A percentile compares a stretch with the other conserved stretches of the same genome.
phyloP scores from a whole-genome alignment of 164 flowering plant species.

The Liriodendron chinense region DNA sequence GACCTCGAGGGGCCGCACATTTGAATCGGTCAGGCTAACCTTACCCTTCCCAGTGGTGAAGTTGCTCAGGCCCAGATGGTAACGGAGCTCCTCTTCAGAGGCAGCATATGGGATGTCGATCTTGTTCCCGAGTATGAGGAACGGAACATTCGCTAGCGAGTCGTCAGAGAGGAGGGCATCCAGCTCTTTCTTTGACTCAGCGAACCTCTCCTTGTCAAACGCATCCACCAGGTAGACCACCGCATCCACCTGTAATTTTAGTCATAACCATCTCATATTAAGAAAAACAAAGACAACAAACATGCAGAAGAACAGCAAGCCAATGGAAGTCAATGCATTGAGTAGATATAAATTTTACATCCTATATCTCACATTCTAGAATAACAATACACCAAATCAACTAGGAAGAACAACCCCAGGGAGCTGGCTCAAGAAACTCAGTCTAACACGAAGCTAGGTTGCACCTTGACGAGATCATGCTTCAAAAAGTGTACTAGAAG shows the following conservation, averaged over 20 bases:
- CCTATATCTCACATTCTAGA: too few relatives aligned
- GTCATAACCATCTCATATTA: background rate
- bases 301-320: too few relatives aligned
- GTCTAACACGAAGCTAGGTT: too few relatives aligned
- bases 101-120: slow-evolving; percentile 66
- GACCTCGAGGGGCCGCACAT: slow-evolving; percentile 55
- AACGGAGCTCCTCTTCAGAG: slow-evolving; percentile 56
- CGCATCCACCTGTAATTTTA: slow-evolving; percentile 53
- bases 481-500: too few relatives aligned
- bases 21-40: slow-evolving; percentile 43
- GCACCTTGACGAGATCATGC: too few relatives aligned
- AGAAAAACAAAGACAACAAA: too few relatives aligned
- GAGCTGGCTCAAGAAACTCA: too few relatives aligned
- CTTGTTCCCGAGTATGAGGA: slow-evolving; percentile 54
- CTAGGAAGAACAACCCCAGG: too few relatives aligned
- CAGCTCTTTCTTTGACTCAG: slow-evolving; percentile 64
- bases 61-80: slow-evolving; percentile 45
- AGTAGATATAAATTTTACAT: too few relatives aligned
- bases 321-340: too few relatives aligned
- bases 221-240: slow-evolving; percentile 74
- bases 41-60: slow-evolving; percentile 74
- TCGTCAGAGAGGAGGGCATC: slow-evolving; percentile 72
- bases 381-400: too few relatives aligned
- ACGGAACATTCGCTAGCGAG: slow-evolving; percentile 47
- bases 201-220: slow-evolving; percentile 66